Evolutionary conservation across 768 basidiomycete species (phyloP), one percentile per base, ranked within the genome.

Genomic region (Boletus vinaceobasis): DNA sequence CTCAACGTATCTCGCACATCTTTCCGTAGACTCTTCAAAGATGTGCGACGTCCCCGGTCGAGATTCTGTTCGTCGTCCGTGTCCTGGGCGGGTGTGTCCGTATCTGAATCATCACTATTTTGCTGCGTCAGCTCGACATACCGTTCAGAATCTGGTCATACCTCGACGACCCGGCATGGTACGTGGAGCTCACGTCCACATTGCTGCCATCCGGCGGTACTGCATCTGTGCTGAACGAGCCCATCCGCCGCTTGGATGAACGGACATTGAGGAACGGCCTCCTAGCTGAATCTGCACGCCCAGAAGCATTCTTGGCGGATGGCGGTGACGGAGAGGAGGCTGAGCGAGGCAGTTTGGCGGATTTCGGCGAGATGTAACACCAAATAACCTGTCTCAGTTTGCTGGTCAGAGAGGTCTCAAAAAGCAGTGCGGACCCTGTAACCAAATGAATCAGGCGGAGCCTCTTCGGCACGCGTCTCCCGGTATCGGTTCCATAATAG

Each of bases 141-240:
- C 7, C 4, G 9, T 8, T 3, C 46, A 50, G 19, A 56, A 35
- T 23, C 15, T 23, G n/a, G 38, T 63, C 80, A 58, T 63, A 87
- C 88, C 87, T 83, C 10, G 89, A 91, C 33, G 89, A 89, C 43
- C 90, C 90, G 29, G 86, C 90, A 55, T 90, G 87, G 71, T 93
- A 93, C 60, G 90, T 92, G 13, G 90, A 91, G 64, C 88, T 93
- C 85, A 90, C 83, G 60, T 85, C 90, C 60, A 84, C 64, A 55
- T 70, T 71, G 53, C 72, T 69, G 38, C 60, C 58, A 29, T 67
- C 56, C 23, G 65, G 69, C 3, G 56, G 67, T 17, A 55, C 49
- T 37, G 39, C 54, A 27, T 55, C 56, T 40, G 62, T 51, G 29
- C 61, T 61, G 55, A 67, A 56, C 29, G 69, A 62, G 38, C 60